These are phyloP conservation scores for Hypoxylon sp. DNA, from an alignment of 2,329 filamentous ascomycete species.

Conservation along the genomic window DNA sequence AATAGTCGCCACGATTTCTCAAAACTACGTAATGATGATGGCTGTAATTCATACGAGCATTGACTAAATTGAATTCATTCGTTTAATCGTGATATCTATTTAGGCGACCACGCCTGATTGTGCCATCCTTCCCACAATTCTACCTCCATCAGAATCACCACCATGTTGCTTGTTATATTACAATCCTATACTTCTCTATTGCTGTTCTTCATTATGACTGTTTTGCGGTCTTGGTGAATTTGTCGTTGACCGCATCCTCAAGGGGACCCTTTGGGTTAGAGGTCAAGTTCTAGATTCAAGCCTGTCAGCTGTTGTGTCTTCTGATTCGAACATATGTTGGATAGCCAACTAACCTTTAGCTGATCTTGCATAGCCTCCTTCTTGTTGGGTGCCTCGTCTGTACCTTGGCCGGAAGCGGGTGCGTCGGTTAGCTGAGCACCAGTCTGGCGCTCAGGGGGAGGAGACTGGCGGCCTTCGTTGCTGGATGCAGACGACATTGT, in stretches of 20 bases:
- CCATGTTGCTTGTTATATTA: constrained; percentile 10
- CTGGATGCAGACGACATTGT: constrained; percentile 70
- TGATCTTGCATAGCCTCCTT: constrained; percentile 69
- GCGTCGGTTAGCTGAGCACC: constrained; percentile 74
- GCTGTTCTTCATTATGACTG: constrained; percentile 17
- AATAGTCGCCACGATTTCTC: too few relatives aligned
- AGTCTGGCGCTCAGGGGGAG: constrained; percentile 77
- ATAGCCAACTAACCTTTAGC: constrained; percentile 60
- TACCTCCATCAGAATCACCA: constrained; percentile 11
- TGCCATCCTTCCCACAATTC: neutral
- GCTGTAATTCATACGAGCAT: neutral
- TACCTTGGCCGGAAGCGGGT: constrained; percentile 70
- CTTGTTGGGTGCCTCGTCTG: constrained; percentile 67
- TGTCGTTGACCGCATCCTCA: constrained; percentile 72
- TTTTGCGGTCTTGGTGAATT: constrained; percentile 67
- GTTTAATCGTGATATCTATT: constrained; percentile 7
- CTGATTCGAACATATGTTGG: neutral
- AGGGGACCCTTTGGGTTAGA: constrained; percentile 78
- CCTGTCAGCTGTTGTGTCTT: neutral
- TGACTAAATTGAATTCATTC: constrained; percentile 10
- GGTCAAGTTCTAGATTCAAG: constrained; percentile 61
- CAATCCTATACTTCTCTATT: constrained; percentile 1
- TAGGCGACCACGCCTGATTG: constrained; percentile 3
- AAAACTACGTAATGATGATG: too few relatives aligned
- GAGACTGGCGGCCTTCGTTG: constrained; percentile 80